Evolutionary conservation across 345 rosid species (phyloP), one percentile per base, ranked within the genome.

Genomic region (Lumnitzera littorea): DNA sequence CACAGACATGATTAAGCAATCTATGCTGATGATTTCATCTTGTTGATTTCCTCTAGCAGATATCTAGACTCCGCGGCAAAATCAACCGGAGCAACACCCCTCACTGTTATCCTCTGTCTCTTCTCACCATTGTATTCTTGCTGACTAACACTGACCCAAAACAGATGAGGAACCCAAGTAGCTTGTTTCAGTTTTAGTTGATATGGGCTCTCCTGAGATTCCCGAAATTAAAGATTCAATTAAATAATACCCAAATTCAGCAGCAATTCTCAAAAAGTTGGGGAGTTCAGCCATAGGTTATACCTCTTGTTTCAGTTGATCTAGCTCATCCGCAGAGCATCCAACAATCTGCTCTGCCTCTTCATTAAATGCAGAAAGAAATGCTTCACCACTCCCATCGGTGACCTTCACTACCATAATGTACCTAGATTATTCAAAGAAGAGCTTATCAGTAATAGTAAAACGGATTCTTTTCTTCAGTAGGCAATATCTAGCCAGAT

Each of bases 311-410:
- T 68, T 85, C 62, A 87, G 70, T 62, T 67, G 71, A 70, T 87
- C 82, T 56, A 92, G 96, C 70, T 85, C 98, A 58, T 87, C 91
- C 57, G 96, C 96, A 64, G 96, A 67, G 70, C 85, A 85, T 23
- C 96, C 91, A 31, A 92, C 69, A 16, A 89, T 80, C 59, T 55
- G 76, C 72, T 89, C 94, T 23, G 94, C 96, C 71, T 87, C 89
- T 0, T 85, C 80, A 50, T 89, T 92, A 71, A 92, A 92, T 62
- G 89, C 50, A 57, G 91, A 85, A 50, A 89, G 46, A 91, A 87
- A 92, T 13, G 77, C 83, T 68, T 92, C 98, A 48, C 96, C 94
- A 54, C 89, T 84, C 46, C 76, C 79, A 76, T 92, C 98, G 8
- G 85, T 65, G 48, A 84, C 79, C 73, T 77, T 89, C 51, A 73